Evolutionary conservation across 2,329 filamentous ascomycete species (phyloP).

Genomic region (Pseudogymnoascus sp.): DNA sequence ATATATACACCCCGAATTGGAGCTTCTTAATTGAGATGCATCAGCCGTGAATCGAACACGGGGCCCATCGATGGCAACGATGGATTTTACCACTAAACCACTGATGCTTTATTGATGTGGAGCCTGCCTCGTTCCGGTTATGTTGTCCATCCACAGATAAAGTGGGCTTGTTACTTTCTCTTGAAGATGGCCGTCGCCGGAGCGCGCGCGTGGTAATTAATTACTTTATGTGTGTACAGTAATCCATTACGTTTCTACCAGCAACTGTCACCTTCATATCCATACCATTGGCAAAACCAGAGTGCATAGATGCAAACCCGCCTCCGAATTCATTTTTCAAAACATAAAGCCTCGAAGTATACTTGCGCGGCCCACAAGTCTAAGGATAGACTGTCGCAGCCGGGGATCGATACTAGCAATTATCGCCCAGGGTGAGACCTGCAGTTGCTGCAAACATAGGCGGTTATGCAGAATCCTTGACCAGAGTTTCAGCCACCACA

Average conservation of each 20-base stretch:
- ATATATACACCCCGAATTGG: neutral
- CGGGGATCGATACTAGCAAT: neutral
- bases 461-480: neutral
- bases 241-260: neutral
- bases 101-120: neutral
- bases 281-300: neutral
- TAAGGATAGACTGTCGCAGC: neutral
- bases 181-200: neutral
- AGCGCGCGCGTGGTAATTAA: neutral
- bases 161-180: neutral
- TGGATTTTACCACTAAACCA: slow-evolving; percentile 25
- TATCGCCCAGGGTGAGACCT: neutral
- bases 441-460: neutral
- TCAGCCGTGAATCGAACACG: slow-evolving; percentile 31
- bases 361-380: neutral
- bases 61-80: slow-evolving; percentile 35
- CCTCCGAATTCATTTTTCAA: neutral
- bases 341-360: neutral
- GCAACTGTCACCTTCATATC: neutral
- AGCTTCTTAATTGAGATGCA: neutral
- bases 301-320: neutral
- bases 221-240: neutral
- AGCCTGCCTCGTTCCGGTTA: neutral
- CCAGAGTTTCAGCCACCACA: neutral
- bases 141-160: neutral